Conservation (phyloP, 768 basidiomycete species). For the Lactarius sp. region DNA sequence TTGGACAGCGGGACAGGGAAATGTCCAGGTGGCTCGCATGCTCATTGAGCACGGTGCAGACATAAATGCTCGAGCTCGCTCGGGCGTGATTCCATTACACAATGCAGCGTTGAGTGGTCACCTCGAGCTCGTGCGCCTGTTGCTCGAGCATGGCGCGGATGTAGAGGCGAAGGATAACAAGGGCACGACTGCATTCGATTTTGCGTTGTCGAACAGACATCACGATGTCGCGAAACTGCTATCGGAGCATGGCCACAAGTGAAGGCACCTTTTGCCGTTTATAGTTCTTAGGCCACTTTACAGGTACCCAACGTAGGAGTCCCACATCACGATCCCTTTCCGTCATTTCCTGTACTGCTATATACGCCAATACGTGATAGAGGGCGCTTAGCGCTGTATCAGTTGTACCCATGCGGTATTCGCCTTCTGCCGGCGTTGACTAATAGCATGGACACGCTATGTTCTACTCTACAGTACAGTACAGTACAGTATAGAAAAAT, state of each 20-base stretch:
- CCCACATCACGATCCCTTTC: too few relatives aligned
- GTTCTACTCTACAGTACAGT: too few relatives aligned
- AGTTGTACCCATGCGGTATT: too few relatives aligned
- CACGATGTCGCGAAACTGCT: background rate
- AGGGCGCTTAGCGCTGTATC: too few relatives aligned
- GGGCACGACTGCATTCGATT: background rate
- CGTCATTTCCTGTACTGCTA: background rate
- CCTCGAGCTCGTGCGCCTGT: background rate
- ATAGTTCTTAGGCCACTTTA: background rate
- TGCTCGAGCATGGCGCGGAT: background rate
- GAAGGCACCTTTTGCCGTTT: background rate
- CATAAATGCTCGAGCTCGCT: slow-evolving; percentile 26
- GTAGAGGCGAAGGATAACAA: background rate
- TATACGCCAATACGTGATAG: too few relatives aligned
- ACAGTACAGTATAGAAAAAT: too few relatives aligned
- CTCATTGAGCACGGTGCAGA: background rate
- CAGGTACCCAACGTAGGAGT: too few relatives aligned
- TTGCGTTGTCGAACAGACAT: background rate
- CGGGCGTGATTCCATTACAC: background rate
- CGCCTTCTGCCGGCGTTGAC: too few relatives aligned
- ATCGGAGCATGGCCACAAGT: background rate
- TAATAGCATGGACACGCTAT: too few relatives aligned
- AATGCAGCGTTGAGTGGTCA: rapidly evolving
- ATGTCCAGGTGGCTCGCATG: background rate
- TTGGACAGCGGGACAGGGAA: background rate